Evolutionary conservation across 371 early-diverging fungal genomes (phyloP).

Genomic region (Mucor ambiguus): DNA sequence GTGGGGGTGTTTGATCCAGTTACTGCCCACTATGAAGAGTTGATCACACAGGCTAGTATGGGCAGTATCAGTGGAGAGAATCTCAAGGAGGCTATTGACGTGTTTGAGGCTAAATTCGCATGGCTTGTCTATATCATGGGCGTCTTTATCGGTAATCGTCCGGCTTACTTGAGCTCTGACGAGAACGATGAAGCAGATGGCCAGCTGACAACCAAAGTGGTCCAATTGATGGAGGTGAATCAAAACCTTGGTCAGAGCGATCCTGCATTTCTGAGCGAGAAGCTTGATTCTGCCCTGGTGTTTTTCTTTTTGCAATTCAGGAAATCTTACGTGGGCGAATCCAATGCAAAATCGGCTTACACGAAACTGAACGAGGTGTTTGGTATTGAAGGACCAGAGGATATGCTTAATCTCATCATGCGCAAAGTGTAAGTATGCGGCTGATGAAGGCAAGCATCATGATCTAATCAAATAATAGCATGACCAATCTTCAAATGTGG

Average conservation of each 20-base stretch:
- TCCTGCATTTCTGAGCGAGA: conserved; percentile 36
- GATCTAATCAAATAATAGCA: conserved; percentile 5
- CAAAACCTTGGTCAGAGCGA: conserved; percentile 33
- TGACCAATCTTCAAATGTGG: conserved; percentile 37
- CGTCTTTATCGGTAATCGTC: conserved; percentile 63
- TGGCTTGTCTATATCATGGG: conserved; percentile 80
- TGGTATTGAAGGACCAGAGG: conserved; percentile 55
- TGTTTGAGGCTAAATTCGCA: conserved; percentile 65
- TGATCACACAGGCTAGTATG: conserved; percentile 26
- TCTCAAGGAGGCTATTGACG: conserved; percentile 39
- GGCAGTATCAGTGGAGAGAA: conserved; percentile 24
- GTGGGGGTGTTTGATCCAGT: conserved; percentile 64
- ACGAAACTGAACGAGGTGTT: conserved; percentile 53
- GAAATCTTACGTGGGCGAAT: conserved; percentile 66
- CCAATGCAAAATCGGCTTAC: conserved; percentile 55
- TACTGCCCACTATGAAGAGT: conserved; percentile 55
- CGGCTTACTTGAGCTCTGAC: conserved; percentile 61
- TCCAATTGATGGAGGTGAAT: conserved; percentile 54
- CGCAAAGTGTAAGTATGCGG: conserved; percentile 60
- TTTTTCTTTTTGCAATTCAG: conserved; percentile 74
- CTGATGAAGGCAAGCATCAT: background rate
- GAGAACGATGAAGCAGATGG: conserved; percentile 63
- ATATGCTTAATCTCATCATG: conserved; percentile 69
- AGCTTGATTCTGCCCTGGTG: conserved; percentile 69
- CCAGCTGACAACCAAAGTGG: conserved; percentile 52